These are phyloP conservation scores for Mucor velutinosus DNA, from an alignment of 371 early-diverging fungal genomes.

Conservation along the genomic window DNA sequence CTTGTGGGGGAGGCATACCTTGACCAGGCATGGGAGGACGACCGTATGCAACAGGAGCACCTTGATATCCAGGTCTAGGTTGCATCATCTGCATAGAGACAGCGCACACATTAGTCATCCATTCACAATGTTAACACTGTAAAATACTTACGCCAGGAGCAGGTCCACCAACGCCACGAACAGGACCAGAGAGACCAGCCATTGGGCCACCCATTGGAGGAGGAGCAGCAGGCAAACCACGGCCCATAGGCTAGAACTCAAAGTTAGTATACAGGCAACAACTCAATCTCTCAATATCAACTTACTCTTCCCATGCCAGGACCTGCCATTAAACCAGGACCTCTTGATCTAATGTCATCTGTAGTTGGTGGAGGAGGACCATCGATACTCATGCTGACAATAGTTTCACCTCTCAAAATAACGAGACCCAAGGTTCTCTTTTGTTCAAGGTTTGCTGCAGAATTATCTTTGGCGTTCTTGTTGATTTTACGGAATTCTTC, in stretches of 20 bases:
- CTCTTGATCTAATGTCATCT: conserved; percentile 61
- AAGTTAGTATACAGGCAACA: not conserved
- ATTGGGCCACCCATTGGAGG: conserved; percentile 59
- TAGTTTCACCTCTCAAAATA: conserved; percentile 91
- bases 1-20: conserved; percentile 54
- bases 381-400: conserved; percentile 91
- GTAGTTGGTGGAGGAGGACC: conserved; percentile 85
- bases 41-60: conserved; percentile 77
- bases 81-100: conserved; percentile 62
- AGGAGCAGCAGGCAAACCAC: conserved; percentile 86
- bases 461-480: conserved; percentile 57
- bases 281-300: not conserved
- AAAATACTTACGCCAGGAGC: conserved; percentile 61
- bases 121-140: not conserved
- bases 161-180: conserved; percentile 93
- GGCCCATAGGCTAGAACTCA: conserved; percentile 74
- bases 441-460: conserved; percentile 62
- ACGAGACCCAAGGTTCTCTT: conserved; percentile 94
- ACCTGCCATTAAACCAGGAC: conserved; percentile 59
- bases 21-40: conserved; percentile 66
- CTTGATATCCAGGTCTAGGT: conserved; percentile 61
- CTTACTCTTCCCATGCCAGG: conserved; percentile 72
- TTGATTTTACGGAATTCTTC: conserved; percentile 95
- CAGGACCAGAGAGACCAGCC: conserved; percentile 84
- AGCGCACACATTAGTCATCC: not conserved